Base-by-base conservation (phyloP, 345 rosid genomes). In the Adansonia digitata region DNA sequence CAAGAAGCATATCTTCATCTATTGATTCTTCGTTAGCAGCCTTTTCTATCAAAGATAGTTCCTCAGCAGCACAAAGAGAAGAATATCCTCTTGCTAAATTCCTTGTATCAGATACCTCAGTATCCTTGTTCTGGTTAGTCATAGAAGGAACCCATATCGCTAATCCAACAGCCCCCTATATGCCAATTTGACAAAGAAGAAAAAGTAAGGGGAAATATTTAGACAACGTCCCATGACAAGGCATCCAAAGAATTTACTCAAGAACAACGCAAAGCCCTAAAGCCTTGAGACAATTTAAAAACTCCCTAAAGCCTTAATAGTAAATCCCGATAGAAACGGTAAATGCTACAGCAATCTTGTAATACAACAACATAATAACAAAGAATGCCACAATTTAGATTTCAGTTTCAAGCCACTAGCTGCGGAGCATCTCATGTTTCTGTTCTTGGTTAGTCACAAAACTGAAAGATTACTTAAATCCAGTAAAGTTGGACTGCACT, bases 61-160 rank as follows among this genome's bases (percentile, higher is more conserved):
- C 97, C 76, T 87, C 97, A 0, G 77, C 35, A 77, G 88, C 85
- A 42, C 87, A 78, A 74, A 91, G 79, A 29, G 91, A 78, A 74
- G 98, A 91, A 86, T 93, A 92, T 59, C 92, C 97, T 80, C 92
- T 89, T n/a, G 78, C 81, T 69, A 86, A 74, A 72, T 26, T 83
- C 77, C 88, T 88, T 35, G 76, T 59, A 61, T 88, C 96, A 73
- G 96, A 81, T 71, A 81, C 76, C 59, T 93, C 94, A 57, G 84
- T 72, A 82, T 92, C 98, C 90, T 88, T 94, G 75, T 79, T 79
- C 74, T 89, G 97, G 82, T 94, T 93, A 81, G 89, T 75, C 79
- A 95, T 96, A 51, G 99, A 95, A 43, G 99, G 98, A 73, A 95
- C 99, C 99, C 99, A 95, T 85, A 95, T 95, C 40, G 99, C 99